These are phyloP conservation scores for Tetrapisispora namnaoensis DNA, from an alignment of 805 yeast species.

Conservation along the genomic window DNA sequence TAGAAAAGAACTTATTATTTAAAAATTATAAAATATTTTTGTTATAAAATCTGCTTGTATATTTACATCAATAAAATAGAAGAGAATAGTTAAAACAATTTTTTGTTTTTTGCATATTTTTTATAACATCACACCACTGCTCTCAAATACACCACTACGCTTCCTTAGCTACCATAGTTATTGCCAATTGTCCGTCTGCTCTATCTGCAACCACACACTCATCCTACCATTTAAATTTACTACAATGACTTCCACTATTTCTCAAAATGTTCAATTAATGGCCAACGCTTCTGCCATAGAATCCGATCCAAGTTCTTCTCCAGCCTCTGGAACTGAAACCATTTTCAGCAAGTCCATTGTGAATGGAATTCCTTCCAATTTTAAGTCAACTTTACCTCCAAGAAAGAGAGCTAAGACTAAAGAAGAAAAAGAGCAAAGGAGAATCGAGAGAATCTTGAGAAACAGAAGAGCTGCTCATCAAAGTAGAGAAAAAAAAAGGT, in stretches of 20 bases:
- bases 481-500: constrained; percentile 90
- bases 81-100: too few species aligned
- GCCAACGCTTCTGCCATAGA: neutral
- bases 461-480: constrained; percentile 97
- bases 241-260: neutral
- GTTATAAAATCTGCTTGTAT: neutral
- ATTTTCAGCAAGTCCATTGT: neutral
- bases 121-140: neutral
- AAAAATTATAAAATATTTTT: too few species aligned
- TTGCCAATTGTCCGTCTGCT: too few species aligned
- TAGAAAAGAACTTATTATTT: too few species aligned
- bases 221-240: neutral
- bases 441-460: constrained; percentile 84
- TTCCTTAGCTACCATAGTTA: neutral
- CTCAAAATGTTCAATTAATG: neutral
- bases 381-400: constrained; percentile 65
- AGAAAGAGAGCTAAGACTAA: constrained; percentile 93
- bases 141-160: neutral
- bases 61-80: neutral
- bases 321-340: neutral
- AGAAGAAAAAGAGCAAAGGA: constrained; percentile 94
- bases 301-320: neutral
- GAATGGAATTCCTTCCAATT: constrained; percentile 27
- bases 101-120: neutral
- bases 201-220: too few species aligned